Base-by-base conservation (phyloP, 805 yeast species). In the Saturnispora gosingensis region DNA sequence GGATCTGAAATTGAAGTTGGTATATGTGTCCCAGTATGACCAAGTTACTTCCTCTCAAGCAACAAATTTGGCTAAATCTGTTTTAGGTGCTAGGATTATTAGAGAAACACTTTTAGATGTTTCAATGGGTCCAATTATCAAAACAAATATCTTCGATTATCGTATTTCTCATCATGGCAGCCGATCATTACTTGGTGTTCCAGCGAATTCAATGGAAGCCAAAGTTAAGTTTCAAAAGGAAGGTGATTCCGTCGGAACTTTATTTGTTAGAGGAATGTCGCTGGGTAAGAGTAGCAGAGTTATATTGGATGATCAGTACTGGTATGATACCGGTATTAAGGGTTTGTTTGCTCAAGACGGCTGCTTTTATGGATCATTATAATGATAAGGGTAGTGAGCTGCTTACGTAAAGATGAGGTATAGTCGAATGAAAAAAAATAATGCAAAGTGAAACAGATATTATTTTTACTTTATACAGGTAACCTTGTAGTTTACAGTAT, bases 291-390 rank as follows among this genome's bases (percentile, higher is more conserved):
- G 54, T 22, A 60, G 52, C 9, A 50, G 36, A 3, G 44, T 55
- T 32, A 53, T 44, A 1, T 58, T 61, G 3, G 76, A 75, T n/a
- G 72, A 76, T 7, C 80, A 76, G 54, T 76, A 77, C 20, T 82
- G 74, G 66, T 68, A 72, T 67, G 65, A 69, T 10, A 69, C 76
- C 3, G 76, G 75, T 5, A 67, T 81, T 0, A 59, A 56, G 35
- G 89, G 88, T 0, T 70, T 71, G 36, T 82, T 83, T 74, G 90
- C 88, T 13, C 69, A 65, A 28, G 91, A 85, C 64, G 90, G 90
- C 2, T 83, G 90, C 61, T 73, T 85, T 53, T 85, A 84, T 61
- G 73, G 57, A 7, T 34, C 49, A 9, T 10, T 43, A 15, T 36
- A 45, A 45, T 32, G 13, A 15, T 34, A 24, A 9, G 24, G 6